Base-by-base conservation (phyloP, 1,139 yeast species). In the Scheffersomyces titani region DNA sequence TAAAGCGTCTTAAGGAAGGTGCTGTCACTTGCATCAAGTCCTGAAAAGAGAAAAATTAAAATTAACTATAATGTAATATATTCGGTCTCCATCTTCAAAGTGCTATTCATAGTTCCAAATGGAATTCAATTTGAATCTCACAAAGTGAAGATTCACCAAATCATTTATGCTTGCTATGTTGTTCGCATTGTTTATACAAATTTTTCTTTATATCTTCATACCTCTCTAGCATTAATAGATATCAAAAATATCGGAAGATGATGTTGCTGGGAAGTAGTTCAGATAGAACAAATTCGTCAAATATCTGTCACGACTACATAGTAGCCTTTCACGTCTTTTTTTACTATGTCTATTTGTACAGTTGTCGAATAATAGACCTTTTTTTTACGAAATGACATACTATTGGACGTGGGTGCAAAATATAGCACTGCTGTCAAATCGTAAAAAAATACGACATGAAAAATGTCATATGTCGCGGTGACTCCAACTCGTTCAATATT, bases 1-100 rank as follows among this genome's bases (percentile, higher is more conserved):
- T 88, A 54, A 73, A 80, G 57, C 79, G 90, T 59, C 80, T 89
- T 54, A 73, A 84, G 62, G 90, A 89, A 65, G 93, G 94, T 44
- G 78, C 94, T 47, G 82, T 85, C 57, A 88, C 80, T 63, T 89
- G 96, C 78, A 88, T 89, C 61, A 66, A 66, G 56, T 68, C 71
- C 45, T 69, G 59, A 60, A 55, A 24, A 30, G 44, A 49, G 22
- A 47, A 45, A 51, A 45, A n/a, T 19, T 18, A 30, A 30, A 30
- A 30, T 30, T 30, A 30, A 30, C 40, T 30, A 30, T 30, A 30
- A 30, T 30, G 40, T 30, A 30, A 30, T 30, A 30, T 30, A 30
- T 30, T 30, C 40, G 40, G 40, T 30, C 40, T 9, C n/a, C 11
- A 30, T 30, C 40, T 30, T 30, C 16, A 30, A 30, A 30, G 16